phyloP scores from a whole-genome alignment of 371 early-diverging fungal species.

The Batkoa obscura region DNA sequence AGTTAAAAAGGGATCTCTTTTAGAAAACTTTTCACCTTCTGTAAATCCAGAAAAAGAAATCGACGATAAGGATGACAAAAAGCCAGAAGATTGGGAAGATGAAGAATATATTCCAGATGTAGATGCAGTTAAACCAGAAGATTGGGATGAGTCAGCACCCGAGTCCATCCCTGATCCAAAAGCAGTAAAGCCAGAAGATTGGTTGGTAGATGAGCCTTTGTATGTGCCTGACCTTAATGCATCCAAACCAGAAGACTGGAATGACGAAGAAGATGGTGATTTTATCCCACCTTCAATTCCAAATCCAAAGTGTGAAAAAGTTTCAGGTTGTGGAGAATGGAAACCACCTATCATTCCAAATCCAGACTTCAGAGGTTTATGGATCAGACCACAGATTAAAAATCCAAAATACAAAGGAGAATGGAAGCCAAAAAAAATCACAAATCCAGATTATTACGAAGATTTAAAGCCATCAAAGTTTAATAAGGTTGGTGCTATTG shows the following conservation, averaged over 20 bases:
- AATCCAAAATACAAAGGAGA: constrained; percentile 92
- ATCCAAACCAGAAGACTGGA: constrained; percentile 88
- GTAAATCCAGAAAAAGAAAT: constrained; percentile 83
- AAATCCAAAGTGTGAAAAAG: constrained; percentile 57
- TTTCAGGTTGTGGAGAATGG: constrained; percentile 53
- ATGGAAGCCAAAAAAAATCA: constrained; percentile 79
- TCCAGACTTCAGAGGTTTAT: constrained; percentile 75
- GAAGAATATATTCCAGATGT: constrained; percentile 72
- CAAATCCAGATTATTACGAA: constrained; percentile 72
- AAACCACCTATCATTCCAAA: constrained; percentile 44
- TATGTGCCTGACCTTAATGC: constrained; percentile 73
- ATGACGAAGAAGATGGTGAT: constrained; percentile 67
- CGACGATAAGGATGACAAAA: constrained; percentile 72
- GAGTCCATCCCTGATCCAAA: constrained; percentile 41
- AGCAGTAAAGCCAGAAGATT: constrained; percentile 80
- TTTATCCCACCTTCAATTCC: constrained; percentile 66
- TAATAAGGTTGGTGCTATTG: constrained; percentile 52
- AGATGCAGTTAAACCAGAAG: constrained; percentile 68
- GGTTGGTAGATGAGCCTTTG: constrained; percentile 61
- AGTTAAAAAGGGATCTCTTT: constrained; percentile 48
- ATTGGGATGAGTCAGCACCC: constrained; percentile 46
- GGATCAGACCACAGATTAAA: constrained; percentile 65
- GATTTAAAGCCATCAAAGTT: constrained; percentile 41
- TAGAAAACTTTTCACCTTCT: constrained; percentile 58
- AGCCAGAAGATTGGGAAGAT: constrained; percentile 93